A percentile compares a stretch with the other conserved stretches of the same genome.
These are phyloP conservation scores for Nannochloropsis oceanica DNA, from an alignment of 108 stramenopile genomes.

Conservation along the genomic window DNA sequence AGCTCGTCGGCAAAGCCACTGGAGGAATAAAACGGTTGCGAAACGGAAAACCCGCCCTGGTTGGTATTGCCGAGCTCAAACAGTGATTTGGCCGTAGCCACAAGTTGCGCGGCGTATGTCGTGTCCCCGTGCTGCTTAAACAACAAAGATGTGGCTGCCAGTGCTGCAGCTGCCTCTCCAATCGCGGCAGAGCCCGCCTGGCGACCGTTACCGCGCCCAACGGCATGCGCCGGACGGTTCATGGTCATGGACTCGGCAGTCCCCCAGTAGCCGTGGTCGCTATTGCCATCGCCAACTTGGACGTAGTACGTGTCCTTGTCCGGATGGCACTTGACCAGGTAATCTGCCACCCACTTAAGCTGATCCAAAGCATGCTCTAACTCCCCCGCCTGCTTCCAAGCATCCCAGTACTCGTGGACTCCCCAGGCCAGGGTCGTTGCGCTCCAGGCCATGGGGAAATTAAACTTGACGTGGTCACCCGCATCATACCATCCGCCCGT, in stretches of 20 bases:
- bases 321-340: background rate
- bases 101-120: background rate
- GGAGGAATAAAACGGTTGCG: background rate
- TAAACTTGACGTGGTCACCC: background rate
- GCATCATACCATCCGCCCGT: background rate
- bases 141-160: background rate
- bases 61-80: background rate
- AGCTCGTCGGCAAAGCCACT: background rate
- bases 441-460: background rate
- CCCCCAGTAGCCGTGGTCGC: background rate
- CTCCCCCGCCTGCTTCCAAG: background rate
- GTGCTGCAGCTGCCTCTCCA: background rate
- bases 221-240: background rate
- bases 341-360: background rate
- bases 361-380: background rate
- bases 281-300: background rate
- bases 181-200: background rate
- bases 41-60: background rate
- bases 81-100: background rate
- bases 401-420: background rate
- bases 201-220: background rate
- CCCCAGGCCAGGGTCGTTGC: background rate
- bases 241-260: background rate
- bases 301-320: background rate
- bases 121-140: background rate